Evolutionary conservation across 2,329 filamentous ascomycete genomes (phyloP), one percentile per base, ranked within the genome.

Genomic region (Claviceps fusiformis): DNA sequence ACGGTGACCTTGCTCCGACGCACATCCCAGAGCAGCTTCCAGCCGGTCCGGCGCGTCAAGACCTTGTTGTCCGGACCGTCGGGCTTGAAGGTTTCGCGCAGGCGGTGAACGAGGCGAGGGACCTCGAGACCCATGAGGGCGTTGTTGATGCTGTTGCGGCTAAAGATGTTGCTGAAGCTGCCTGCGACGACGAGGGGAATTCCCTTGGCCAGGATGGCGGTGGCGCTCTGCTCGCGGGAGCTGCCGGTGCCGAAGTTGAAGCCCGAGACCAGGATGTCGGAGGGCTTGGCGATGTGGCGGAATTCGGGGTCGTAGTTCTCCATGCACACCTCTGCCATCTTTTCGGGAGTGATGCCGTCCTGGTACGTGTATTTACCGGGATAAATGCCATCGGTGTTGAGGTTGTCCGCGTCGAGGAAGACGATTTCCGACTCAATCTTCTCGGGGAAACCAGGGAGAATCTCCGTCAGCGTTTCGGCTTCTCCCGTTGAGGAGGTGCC

Each of bases 291-390:
- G 41, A 84, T 74, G 1, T 71, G 68, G 10, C 76, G 69, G 67
- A 96, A 96, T 0, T 74, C 67, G 0, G 78, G 71, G 66, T 97
- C 92, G 71, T 95, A 97, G 76, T 97, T 97, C 67, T 86, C 80
- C 90, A 97, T 96, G 70, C 87, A 91, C 0, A 91, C 90, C 60
- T 87, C 75, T 0, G 89, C 89, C 92, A 97, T 96, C 55, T 82
- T 82, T 58, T 89, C 85, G 0, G 71, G 74, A 0, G 86, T 73
- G 1, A 97, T 77, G 63, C 87, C 79, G 65, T 97, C 91, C 66
- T 95, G 89, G 70, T 97, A 97, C 0, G 91, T 96, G 68, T 89
- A 90, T 66, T 91, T 90, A n/a, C 41, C 52, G 13, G 44, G 52
- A n/a, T 53, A 47, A 24, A 54, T 54, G 29, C 52, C 44, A n/a